phyloP scores from a whole-genome alignment of 805 yeast genomes.

The Nakazawaea sp. region DNA sequence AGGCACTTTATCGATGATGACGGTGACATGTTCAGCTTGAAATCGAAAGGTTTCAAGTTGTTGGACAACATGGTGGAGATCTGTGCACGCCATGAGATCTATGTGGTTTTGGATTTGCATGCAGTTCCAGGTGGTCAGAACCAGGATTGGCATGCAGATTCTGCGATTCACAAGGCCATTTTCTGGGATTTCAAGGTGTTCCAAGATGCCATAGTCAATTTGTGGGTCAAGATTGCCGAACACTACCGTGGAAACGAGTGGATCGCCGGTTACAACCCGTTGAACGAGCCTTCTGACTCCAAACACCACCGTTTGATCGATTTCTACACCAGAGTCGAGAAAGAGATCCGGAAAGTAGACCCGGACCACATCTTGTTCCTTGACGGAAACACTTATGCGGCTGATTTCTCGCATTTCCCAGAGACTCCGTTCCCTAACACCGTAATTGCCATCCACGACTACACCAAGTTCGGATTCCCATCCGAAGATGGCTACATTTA shows the following conservation, averaged over 20 bases:
- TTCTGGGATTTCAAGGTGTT: conserved; percentile 44
- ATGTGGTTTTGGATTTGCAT: conserved; percentile 42
- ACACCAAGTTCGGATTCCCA: conserved; percentile 39
- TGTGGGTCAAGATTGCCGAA: conserved; percentile 38
- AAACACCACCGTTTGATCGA: conserved; percentile 32
- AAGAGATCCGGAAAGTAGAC: conserved; percentile 35
- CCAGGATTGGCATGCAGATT: conserved; percentile 49
- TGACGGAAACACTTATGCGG: conserved; percentile 45
- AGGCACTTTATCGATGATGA: conserved; percentile 42
- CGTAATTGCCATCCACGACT: conserved; percentile 47
- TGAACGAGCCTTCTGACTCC: conserved; percentile 45
- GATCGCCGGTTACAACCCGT: conserved; percentile 50
- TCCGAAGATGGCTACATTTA: conserved; percentile 24
- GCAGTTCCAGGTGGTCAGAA: conserved; percentile 48
- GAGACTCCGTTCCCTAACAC: conserved; percentile 30
- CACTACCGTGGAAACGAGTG: conserved; percentile 39
- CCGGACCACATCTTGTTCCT: conserved; percentile 41
- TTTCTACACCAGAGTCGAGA: conserved; percentile 32
- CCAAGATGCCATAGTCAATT: conserved; percentile 37
- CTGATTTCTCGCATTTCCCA: conserved; percentile 43
- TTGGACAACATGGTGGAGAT: conserved; percentile 35
- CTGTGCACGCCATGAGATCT: conserved; percentile 39
- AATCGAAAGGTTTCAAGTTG: conserved; percentile 36
- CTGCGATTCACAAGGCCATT: conserved; percentile 36
- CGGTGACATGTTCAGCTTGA: conserved; percentile 34